A percentile compares a stretch with the other conserved stretches of the same genome.
Conservation (phyloP, 73 alveolate genomes). For the Effrenium voratum region DNA sequence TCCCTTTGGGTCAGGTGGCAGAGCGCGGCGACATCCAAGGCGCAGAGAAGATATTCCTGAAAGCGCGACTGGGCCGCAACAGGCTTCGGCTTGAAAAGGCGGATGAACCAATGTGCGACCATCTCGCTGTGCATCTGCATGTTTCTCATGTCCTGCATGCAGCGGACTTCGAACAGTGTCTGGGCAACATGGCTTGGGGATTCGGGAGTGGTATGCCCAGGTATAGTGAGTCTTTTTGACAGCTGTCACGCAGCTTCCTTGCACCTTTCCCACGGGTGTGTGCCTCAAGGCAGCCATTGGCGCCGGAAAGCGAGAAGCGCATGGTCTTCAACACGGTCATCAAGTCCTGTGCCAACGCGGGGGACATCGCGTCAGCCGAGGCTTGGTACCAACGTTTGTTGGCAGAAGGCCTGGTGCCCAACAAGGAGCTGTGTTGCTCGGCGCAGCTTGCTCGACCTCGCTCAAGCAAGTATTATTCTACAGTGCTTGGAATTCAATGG, state of each 20-base stretch:
- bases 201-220: background rate
- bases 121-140: too few relatives aligned
- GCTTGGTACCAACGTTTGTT: conserved; percentile 9
- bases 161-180: background rate
- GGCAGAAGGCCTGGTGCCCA: conserved; percentile 41
- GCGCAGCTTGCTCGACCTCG: too few relatives aligned
- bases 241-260: too few relatives aligned
- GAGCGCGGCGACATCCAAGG: conserved; percentile 1
- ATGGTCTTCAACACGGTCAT: conserved; percentile 14
- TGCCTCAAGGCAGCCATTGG: background rate
- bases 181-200: background rate
- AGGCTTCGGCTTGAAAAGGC: background rate
- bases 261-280: background rate
- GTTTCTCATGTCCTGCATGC: too few relatives aligned
- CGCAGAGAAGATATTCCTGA: conserved; percentile 15
- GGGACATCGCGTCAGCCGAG: background rate
- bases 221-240: background rate
- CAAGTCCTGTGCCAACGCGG: conserved; percentile 52
- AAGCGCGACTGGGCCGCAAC: background rate
- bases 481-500: too few relatives aligned
- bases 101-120: too few relatives aligned
- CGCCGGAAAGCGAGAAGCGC: background rate
- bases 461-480: too few relatives aligned
- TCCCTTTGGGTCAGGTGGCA: background rate
- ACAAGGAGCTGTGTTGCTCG: too few relatives aligned